These are phyloP conservation scores for Krasilnikovozyma curviuscula DNA, from an alignment of 768 basidiomycete genomes.

Conservation along the genomic window DNA sequence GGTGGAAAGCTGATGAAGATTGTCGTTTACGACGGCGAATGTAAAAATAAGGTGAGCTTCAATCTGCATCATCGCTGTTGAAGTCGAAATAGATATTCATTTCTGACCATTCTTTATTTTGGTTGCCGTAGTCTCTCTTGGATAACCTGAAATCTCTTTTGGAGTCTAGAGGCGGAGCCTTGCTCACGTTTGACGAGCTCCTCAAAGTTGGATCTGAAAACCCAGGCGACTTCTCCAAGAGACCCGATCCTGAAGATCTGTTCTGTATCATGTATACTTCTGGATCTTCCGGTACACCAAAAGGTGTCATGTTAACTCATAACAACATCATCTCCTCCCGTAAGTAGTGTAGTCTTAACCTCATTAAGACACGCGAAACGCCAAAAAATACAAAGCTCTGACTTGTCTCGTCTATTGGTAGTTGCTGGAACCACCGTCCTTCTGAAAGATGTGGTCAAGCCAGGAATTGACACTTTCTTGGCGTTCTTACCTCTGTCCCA, in stretches of 20 bases:
- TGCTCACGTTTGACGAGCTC: conserved; percentile 56
- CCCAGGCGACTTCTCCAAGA: conserved; percentile 33
- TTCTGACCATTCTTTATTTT: neutral
- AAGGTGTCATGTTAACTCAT: conserved; percentile 82
- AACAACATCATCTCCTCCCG: conserved; percentile 44
- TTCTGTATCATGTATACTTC: conserved; percentile 64
- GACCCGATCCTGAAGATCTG: conserved; percentile 35
- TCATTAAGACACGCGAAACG: neutral
- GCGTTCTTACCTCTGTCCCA: conserved; percentile 19
- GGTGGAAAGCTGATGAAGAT: conserved; percentile 37
- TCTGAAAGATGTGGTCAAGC: neutral
- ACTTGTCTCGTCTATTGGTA: neutral
- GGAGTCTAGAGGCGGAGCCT: conserved; percentile 21
- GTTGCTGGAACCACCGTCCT: conserved; percentile 4
- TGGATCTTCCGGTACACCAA: conserved; percentile 59
- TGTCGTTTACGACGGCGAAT: conserved; percentile 67
- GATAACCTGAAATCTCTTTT: neutral
- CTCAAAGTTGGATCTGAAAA: conserved; percentile 44
- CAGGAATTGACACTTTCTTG: conserved; percentile 8
- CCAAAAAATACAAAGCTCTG: neutral
- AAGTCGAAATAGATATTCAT: neutral
- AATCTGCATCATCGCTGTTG: neutral
- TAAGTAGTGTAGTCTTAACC: neutral
- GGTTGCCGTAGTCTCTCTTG: neutral
- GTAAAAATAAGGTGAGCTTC: conserved; percentile 23